A percentile compares a stretch with the other conserved stretches of the same genome.
Conservation (phyloP, 352 stramenopile species). For the Chrysophaeum taylorii region DNA sequence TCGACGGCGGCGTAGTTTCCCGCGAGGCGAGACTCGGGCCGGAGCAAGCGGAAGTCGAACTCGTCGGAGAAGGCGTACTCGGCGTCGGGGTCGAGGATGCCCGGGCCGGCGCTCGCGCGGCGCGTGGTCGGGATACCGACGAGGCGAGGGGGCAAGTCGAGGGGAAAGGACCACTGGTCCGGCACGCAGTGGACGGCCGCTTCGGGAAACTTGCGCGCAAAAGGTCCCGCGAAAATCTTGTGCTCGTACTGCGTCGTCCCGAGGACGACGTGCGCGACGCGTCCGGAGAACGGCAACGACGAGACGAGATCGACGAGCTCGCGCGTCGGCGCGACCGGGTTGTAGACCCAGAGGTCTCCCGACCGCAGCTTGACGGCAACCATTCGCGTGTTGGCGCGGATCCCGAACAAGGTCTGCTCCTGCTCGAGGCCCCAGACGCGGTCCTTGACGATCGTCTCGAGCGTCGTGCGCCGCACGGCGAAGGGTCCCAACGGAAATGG, state of each 20-base stretch:
- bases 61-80: neutral
- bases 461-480: neutral
- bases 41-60: neutral
- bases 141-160: neutral
- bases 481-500: slow-evolving; percentile 7
- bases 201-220: neutral
- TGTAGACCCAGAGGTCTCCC: neutral
- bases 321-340: slow-evolving; percentile 12
- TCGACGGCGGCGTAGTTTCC: neutral
- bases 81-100: neutral
- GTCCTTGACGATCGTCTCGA: neutral
- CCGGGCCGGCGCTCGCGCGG: neutral
- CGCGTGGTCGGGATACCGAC: neutral
- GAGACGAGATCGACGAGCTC: neutral
- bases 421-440: neutral
- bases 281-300: neutral
- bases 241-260: slow-evolving; percentile 10
- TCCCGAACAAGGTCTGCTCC: neutral
- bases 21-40: neutral
- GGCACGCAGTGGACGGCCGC: neutral
- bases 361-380: neutral
- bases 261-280: neutral
- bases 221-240: slow-evolving; percentile 3
- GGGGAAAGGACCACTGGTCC: slow-evolving; percentile 8
- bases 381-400: neutral